Evolutionary conservation across 768 basidiomycete species (phyloP).

Genomic region (Kwoniella dendrophila): DNA sequence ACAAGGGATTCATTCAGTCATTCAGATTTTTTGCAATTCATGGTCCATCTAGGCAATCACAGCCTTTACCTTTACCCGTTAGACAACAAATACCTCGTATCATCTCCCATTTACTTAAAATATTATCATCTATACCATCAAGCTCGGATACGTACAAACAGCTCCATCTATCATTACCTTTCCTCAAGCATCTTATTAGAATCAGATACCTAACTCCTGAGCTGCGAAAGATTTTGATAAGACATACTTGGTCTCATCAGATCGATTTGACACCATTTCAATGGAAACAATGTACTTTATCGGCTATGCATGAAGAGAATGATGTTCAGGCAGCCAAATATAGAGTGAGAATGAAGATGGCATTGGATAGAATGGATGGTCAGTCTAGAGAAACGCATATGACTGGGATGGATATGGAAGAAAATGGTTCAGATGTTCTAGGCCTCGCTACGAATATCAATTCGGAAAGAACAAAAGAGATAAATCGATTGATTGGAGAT

Average conservation of each 20-base stretch:
- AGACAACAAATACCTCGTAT: constrained; percentile 5
- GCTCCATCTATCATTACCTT: background rate
- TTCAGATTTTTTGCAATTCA: constrained; percentile 5
- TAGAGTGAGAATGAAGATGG: background rate
- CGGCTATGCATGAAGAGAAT: constrained; percentile 18
- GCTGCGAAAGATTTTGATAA: constrained; percentile 11
- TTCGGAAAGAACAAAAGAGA: background rate
- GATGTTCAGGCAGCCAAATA: background rate
- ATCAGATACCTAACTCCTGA: constrained; percentile 18
- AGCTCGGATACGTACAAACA: constrained; percentile 5
- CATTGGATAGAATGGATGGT: background rate
- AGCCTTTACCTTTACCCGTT: constrained; percentile 17
- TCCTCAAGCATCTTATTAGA: constrained; percentile 11
- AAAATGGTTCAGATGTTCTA: background rate
- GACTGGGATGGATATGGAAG: background rate
- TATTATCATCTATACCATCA: constrained; percentile 7
- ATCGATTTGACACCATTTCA: constrained; percentile 5
- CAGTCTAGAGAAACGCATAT: background rate
- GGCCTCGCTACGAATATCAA: no score
- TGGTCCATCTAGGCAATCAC: background rate
- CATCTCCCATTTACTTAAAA: constrained; percentile 6
- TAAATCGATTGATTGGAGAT: background rate
- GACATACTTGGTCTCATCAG: background rate
- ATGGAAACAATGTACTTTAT: constrained; percentile 24
- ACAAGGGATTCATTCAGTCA: constrained; percentile 11